Base-by-base conservation (phyloP, 2,329 filamentous ascomycete genomes). In the Ophiocordyceps sinensis region DNA sequence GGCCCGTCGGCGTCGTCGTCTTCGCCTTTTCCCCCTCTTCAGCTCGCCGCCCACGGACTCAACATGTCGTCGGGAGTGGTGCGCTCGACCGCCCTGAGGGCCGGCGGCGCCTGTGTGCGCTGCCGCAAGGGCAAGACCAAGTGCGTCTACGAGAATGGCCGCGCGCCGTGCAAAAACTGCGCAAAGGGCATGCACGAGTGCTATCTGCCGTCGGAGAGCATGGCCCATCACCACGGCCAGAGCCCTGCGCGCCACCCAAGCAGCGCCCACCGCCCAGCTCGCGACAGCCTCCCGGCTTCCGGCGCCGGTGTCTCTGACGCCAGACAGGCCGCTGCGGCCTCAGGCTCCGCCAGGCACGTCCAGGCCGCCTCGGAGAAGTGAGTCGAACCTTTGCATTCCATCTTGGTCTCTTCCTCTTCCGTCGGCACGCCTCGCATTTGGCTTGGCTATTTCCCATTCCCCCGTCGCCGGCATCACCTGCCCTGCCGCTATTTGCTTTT, bases 51-150 rank as follows among this genome's bases (percentile, higher is more conserved):
- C 8, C 36, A 8, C 37, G 1, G 21, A 15, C 26, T 32, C 13
- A 31, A 19, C 52, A 71, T 71, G 68, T 63, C 67, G 38, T 60
- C 68, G 43, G 64, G 55, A 51, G 57, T 70, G 47, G 67, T 71
- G 53, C 70, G 73, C 59, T 70, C 70, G 51, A 77, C 73, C 48
- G 73, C 73, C 57, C 70, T 76, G 42, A 66, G 73, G 53, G 73
- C 73, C 56, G 73, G 73, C 54, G 73, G 72, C 51, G 73, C 73
- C 51, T 77, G 73, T 49, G 73, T 77, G 49, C 71, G 73, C 58
- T 77, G 73, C 58, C 71, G 73, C 56, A 77, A 77, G 54, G 73
- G 73, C 60, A 77, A 77, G 59, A 77, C 73, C 40, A 77, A 76
- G 52, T 77, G 73, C 47, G 73, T 77, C 51, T 77, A 77, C 60